phyloP scores from a whole-genome alignment of 805 yeast genomes.

The Ogataea sp. region DNA sequence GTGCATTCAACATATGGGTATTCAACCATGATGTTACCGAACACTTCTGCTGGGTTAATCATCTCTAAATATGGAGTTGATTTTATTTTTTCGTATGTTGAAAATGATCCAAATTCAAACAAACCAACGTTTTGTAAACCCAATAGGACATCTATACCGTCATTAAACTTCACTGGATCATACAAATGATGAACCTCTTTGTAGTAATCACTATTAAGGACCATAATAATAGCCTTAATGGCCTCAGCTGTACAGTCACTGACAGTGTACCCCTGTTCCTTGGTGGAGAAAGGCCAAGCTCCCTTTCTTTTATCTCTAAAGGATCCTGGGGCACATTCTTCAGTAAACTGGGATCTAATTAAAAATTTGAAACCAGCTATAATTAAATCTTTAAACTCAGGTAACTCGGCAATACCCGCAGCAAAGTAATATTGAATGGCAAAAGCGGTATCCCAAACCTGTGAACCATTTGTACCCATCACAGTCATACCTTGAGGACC shows the following conservation, averaged over 20 bases:
- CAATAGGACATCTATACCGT: conserved; percentile 72
- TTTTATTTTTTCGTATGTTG: conserved; percentile 82
- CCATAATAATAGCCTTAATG: conserved; percentile 88
- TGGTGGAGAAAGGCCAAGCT: conserved; percentile 95
- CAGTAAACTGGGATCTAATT: conserved; percentile 76
- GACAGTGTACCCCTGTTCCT: conserved; percentile 93
- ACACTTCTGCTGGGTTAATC: conserved; percentile 94
- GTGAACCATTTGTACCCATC: conserved; percentile 97
- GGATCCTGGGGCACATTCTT: conserved; percentile 68
- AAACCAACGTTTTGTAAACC: conserved; percentile 69
- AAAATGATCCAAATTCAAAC: conserved; percentile 84
- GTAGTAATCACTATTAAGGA: conserved; percentile 54
- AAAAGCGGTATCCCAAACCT: conserved; percentile 95
- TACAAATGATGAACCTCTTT: conserved; percentile 32
- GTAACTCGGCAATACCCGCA: conserved; percentile 69
- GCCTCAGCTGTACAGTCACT: conserved; percentile 97
- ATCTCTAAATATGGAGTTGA: conserved; percentile 70
- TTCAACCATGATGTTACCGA: conserved; percentile 97
- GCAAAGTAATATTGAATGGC: conserved; percentile 73
- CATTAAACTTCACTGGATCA: conserved; percentile 42
- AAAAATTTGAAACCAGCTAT: conserved; percentile 63
- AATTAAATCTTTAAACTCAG: conserved; percentile 58
- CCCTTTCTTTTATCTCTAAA: conserved; percentile 81
- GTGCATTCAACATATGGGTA: conserved; percentile 98
- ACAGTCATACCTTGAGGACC: conserved; percentile 89